Evolutionary conservation across 805 yeast genomes (phyloP), one percentile per base, ranked within the genome.

Genomic region (Saccharomycopsis babjevae): DNA sequence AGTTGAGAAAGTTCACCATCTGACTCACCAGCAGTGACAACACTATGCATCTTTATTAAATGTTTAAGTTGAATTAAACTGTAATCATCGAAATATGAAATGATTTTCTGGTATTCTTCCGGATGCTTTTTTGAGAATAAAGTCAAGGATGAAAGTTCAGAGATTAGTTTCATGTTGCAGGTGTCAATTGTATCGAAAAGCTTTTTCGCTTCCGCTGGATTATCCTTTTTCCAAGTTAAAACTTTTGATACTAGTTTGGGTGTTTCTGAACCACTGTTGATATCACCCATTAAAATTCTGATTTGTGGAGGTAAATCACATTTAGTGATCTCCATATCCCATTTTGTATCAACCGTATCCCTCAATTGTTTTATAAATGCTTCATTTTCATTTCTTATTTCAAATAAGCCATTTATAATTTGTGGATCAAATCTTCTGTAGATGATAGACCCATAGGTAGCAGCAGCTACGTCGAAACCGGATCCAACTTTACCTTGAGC

Each of bases 401-500:
- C 20, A 13, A 57, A 20, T 42, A 81, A 68, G 34, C 66, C 68
- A 39, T 73, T 73, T 57, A 83, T 80, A 40, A 82, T 62, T 6
- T 66, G 71, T 0, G 96, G 89, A 2, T 77, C 74, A 68, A 94
- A 94, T 63, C 99, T 77, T 54, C 82, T 78, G 72, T 94, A 94
- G 5, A 84, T 78, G 55, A 92, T 86, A 0, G 97, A 88, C 1
- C 99, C 99, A 72, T 79, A 93, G 0, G 89, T 86, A 0, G 99
- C 99, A 30, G 97, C 86, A 0, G 97, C 98, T 50, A 94, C 96
- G 70, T 94, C 99, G 72, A 94, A 94, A 0, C 99, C 99, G 2
- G 97, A 90, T 0, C 99, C 99, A 30, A 94, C 85, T 72, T 94
- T 94, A 38, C 89, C 89, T 71, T 94, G 99, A 2, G 99, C 98